A percentile compares a stretch with the other conserved stretches of the same genome.
These are phyloP conservation scores for Fulvia fulva DNA, from an alignment of 2,329 filamentous ascomycete species.

Conservation along the genomic window DNA sequence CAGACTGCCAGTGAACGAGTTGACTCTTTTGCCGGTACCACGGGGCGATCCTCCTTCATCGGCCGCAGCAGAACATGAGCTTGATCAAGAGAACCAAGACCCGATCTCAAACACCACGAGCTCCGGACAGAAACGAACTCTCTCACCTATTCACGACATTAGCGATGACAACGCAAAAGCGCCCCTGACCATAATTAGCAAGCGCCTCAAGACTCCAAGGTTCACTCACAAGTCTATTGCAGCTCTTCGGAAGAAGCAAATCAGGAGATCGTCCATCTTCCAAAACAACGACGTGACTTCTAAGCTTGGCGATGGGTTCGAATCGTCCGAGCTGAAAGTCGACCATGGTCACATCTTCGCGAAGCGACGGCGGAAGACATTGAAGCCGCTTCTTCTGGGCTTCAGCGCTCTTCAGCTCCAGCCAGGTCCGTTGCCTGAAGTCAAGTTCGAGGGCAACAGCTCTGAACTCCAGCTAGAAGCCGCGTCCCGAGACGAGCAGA, in stretches of 20 bases:
- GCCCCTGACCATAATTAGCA: conserved; percentile 21
- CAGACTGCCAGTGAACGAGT: conserved; percentile 21
- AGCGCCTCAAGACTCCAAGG: conserved; percentile 20
- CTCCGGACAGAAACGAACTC: not conserved
- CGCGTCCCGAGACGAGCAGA: not conserved
- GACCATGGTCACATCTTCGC: not conserved
- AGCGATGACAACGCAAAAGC: conserved; percentile 1
- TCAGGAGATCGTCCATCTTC: conserved; percentile 8
- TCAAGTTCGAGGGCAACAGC: conserved; percentile 18
- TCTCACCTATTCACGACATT: conserved; percentile 1
- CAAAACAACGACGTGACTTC: not conserved
- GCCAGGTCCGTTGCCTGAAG: conserved; percentile 27
- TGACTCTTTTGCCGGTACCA: conserved; percentile 15
- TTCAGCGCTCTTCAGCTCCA: conserved; percentile 19
- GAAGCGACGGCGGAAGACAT: not conserved
- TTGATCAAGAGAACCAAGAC: conserved; percentile 12
- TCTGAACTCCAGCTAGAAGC: conserved; percentile 9
- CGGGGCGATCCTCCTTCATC: not conserved
- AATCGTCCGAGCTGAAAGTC: conserved; percentile 16
- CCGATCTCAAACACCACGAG: conserved; percentile 16
- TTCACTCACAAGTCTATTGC: conserved; percentile 20
- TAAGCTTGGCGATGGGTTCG: conserved; percentile 23
- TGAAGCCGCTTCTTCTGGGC: conserved; percentile 5
- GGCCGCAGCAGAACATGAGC: not conserved
- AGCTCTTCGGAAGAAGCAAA: conserved; percentile 13